Base-by-base conservation (phyloP, 2,329 filamentous ascomycete species). In the Phaeosphaeriaceae sp. region DNA sequence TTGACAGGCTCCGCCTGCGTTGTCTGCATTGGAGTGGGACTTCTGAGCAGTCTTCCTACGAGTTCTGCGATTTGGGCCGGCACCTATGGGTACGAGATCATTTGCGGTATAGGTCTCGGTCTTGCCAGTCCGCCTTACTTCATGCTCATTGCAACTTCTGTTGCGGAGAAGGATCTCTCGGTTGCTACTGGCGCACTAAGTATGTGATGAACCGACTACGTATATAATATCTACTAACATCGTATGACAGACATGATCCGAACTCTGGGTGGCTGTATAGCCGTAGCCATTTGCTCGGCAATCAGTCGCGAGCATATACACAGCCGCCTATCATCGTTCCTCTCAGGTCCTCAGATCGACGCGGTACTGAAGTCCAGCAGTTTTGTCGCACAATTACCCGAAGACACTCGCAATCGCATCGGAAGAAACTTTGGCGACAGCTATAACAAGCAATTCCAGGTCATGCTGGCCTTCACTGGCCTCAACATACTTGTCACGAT, bases 401-500 rank as follows among this genome's bases (percentile, higher is more conserved):
- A 61, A 10, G 59, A 61, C 3, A 33, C 55, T 13, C 61, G 58
- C 40, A 46, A 54, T 20, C 46, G 61, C 20, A 42, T 75, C 4
- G 70, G 70, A 41, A n/a, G 56, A 11, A 72, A 0, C 3, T 74
- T 74, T 54, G 72, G 71, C 2, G 53, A 51, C 17, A 74, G 71
- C 45, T 75, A 74, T 46, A 74, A 75, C 46, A 68, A 57, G 50
- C 72, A 75, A 46, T 74, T 73, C 48, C 64, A 71, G 19, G 66
- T 72, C 20, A 67, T 72, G 62, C 40, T 74, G 1, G 72, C 62
- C 3, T 73, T 74, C 33, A 55, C 68, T 1, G 58, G 58, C 2
- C 45, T 71, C 36, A 74, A 73, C 47, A 24, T 74, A 22, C 11
- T 75, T 11, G 59, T 70, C 15, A 54, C 62, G 1, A 52, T 71